Evolutionary conservation across 2,329 filamentous ascomycete genomes (phyloP), one percentile per base, ranked within the genome.

Genomic region (Xylaria sp.): DNA sequence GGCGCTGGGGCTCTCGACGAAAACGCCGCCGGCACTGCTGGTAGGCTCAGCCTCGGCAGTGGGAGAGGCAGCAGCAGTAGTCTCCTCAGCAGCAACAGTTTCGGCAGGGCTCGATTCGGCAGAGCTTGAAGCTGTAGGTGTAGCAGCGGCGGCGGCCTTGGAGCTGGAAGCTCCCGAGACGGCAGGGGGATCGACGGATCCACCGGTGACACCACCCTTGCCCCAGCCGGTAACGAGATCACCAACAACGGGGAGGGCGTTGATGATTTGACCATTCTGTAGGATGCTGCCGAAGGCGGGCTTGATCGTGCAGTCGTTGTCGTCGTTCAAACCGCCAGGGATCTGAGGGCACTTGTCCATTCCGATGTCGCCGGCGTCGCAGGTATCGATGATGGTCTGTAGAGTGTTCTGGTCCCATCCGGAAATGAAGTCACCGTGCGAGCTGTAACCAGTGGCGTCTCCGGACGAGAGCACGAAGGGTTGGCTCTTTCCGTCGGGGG

Each of bases 381-480:
- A 93, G 59, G 82, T 86, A 76, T 91, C 84, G 72, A 93, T 89
- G 71, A 91, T 90, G 68, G 86, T 82, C 78, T 91, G 89, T 58
- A 93, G 87, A 53, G 85, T 83, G 32, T 82, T 78, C 69, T 86
- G 83, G 72, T 93, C 88, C 92, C 92, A 94, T 18, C 87, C 91
- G 70, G 91, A 88, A 71, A 91, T 79, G 81, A 94, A 93, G 78
- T 94, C 91, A 56, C 85, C 90, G 79, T 93, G 91, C 68, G 86
- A 85, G 73, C 87, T 88, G 81, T 87, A 93, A 64, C 91, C 91
- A 12, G 91, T 92, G 23, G 84, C 82, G 65, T 94, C 91, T 52
- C 91, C 91, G 75, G 89, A 89, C 71, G 90, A 82, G 50, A 92
- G 86, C 62, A 93, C 88, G 74, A 93, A 93, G 12, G 89, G 89